These are phyloP conservation scores for Termitomyces titanicus DNA, from an alignment of 768 basidiomycete genomes.

Conservation along the genomic window DNA sequence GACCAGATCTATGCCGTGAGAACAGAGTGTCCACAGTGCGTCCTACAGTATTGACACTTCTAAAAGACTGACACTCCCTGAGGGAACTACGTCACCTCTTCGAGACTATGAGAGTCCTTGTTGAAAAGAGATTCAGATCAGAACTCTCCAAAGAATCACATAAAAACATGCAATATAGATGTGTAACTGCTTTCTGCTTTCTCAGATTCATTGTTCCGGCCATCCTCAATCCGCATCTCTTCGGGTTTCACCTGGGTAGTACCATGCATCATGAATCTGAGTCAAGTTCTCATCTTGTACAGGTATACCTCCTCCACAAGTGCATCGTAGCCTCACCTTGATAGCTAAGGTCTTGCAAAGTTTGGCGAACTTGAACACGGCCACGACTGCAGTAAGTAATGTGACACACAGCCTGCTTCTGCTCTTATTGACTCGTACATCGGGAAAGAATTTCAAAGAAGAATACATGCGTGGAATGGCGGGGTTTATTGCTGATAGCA, in stretches of 20 bases:
- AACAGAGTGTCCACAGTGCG: constrained; percentile 72
- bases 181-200: constrained; percentile 88
- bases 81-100: constrained; percentile 77
- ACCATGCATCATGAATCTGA: not conserved
- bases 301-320: constrained; percentile 65
- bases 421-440: not conserved
- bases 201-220: constrained; percentile 88
- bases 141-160: constrained; percentile 40
- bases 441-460: constrained; percentile 44
- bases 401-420: not conserved
- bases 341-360: constrained; percentile 91
- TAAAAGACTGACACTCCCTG: constrained; percentile 4
- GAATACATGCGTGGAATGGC: constrained; percentile 79
- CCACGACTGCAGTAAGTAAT: constrained; percentile 21
- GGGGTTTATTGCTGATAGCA: constrained; percentile 62
- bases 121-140: constrained; percentile 59
- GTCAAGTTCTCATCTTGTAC: not conserved
- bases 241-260: constrained; percentile 72
- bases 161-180: constrained; percentile 67
- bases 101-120: constrained; percentile 63
- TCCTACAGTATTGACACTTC: constrained; percentile 10
- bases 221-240: constrained; percentile 84
- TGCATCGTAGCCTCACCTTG: constrained; percentile 78
- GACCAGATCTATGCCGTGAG: constrained; percentile 73
- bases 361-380: constrained; percentile 78